A percentile compares a stretch with the other conserved stretches of the same genome.
phyloP scores from a whole-genome alignment of 768 basidiomycete species.

The Leccinum longicurvipes region DNA sequence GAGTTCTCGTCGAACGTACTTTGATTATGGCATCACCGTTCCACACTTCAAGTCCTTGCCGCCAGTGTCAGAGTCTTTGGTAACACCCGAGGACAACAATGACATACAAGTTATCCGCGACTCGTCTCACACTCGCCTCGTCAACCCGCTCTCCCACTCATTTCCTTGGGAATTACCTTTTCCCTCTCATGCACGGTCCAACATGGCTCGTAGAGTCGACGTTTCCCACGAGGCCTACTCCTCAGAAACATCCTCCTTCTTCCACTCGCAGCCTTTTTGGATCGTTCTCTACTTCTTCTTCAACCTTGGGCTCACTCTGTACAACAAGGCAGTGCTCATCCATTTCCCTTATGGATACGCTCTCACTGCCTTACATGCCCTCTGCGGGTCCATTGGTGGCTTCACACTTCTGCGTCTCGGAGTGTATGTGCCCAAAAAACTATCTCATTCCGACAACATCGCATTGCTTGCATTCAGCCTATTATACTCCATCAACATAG shows the following conservation, averaged over 20 bases:
- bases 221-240: slow-evolving; percentile 3
- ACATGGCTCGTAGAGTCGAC: neutral
- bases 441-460: slow-evolving; percentile 49
- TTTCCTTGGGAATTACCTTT: slow-evolving; percentile 21
- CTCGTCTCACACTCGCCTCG: neutral
- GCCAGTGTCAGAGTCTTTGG: neutral
- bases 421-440: slow-evolving; percentile 53
- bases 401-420: slow-evolving; percentile 56
- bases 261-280: slow-evolving; percentile 49
- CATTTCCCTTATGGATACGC: slow-evolving; percentile 96
- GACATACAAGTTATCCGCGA: neutral
- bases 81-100: slow-evolving; percentile 7
- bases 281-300: slow-evolving; percentile 81
- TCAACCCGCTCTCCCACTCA: slow-evolving; percentile 7
- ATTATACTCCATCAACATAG: slow-evolving; percentile 92
- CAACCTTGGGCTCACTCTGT: slow-evolving; percentile 90
- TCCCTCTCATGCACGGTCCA: slow-evolving; percentile 10
- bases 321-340: slow-evolving; percentile 91
- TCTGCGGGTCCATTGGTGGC: slow-evolving; percentile 84
- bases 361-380: slow-evolving; percentile 86
- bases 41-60: slow-evolving; percentile 2
- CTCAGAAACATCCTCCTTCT: slow-evolving; percentile 18
- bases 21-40: slow-evolving; percentile 19
- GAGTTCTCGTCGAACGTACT: slow-evolving; percentile 16
- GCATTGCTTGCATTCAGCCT: slow-evolving; percentile 80